Base-by-base conservation (phyloP, 176 grass and related monocot species). In the Leersia perrieri region DNA sequence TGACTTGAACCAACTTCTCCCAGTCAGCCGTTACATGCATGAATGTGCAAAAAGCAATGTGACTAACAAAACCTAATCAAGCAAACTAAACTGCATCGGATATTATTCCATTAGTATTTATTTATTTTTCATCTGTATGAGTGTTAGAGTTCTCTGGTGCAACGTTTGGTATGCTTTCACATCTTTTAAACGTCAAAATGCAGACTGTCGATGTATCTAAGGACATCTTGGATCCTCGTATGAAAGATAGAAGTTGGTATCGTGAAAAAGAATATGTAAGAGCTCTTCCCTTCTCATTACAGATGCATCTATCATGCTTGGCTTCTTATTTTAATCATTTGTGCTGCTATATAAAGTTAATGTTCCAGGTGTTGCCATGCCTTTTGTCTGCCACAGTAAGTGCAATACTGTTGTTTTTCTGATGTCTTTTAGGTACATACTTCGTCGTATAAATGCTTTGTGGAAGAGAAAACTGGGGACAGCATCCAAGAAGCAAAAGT, bases 161-260 rank as follows among this genome's bases (percentile, higher is more conserved):
- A n/a, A n/a, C n/a, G n/a, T n/a, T n/a, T n/a, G n/a, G n/a, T 2
- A 42, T 44, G 16, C 26, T 28, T 61, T 51, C 51, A 2, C 29
- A 47, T 20, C 10, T 22, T 66, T 77, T 77, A 55, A 23, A 62
- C 34, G 32, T 74, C 32, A 74, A 20, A 62, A 66, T 57, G 25
- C 74, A 89, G 83, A 78, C 63, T 78, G 66, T 82, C 33, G 47
- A 86, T 7, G 39, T 83, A 74, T 28, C 83, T 20, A 87, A 91
- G 68, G 80, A 78, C 71, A 94, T 91, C 33, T 45, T 94, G 76
- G 83, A 91, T 84, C 83, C 91, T 29, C 87, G 89, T 60, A 81
- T 53, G 76, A 86, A 89, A 78, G 87, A 90, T 80, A 75, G 84
- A 66, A 87, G 25, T 51, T 82, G 84, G 86, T 60, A 22, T 70